phyloP scores from a whole-genome alignment of 768 basidiomycete genomes.

The Leccinum barrowsii region DNA sequence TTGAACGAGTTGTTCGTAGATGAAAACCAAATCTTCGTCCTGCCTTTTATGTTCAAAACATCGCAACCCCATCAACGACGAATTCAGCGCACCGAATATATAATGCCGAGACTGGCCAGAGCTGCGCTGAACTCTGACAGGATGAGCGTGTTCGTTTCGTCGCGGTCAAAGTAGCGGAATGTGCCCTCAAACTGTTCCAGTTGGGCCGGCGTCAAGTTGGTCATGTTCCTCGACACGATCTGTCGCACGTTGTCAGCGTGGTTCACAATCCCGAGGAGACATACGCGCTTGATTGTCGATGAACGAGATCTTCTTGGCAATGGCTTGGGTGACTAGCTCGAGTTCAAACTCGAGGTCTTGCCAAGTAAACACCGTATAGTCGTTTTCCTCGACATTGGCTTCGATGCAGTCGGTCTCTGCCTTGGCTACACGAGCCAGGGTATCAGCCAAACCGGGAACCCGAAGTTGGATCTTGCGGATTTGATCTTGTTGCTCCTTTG shows the following conservation, averaged over 20 bases:
- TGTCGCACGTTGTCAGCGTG: constrained; percentile 31
- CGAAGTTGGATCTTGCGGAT: constrained; percentile 62
- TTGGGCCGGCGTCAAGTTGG: constrained; percentile 92
- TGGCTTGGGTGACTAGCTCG: constrained; percentile 72
- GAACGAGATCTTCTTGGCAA: constrained; percentile 90
- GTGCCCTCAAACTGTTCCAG: constrained; percentile 96
- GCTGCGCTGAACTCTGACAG: constrained; percentile 90
- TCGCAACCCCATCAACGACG: neutral
- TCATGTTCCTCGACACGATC: constrained; percentile 92
- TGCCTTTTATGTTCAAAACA: constrained; percentile 23
- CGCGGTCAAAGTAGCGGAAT: constrained; percentile 96
- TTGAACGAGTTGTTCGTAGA: constrained; percentile 73
- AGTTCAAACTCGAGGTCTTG: constrained; percentile 91
- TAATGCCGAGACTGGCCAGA: constrained; percentile 88
- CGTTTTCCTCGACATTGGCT: constrained; percentile 96
- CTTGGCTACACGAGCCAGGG: constrained; percentile 49
- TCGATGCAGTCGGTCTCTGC: constrained; percentile 75
- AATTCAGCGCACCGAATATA: constrained; percentile 64
- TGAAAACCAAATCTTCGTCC: constrained; percentile 85
- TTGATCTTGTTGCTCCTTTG: constrained; percentile 73
- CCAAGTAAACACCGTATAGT: constrained; percentile 86
- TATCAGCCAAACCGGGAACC: constrained; percentile 61
- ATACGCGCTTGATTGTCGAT: constrained; percentile 87
- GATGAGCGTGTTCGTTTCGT: constrained; percentile 84
- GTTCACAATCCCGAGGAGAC: neutral